Evolutionary conservation across 169 alveolate genomes (phyloP), one percentile per base, ranked within the genome.

Genomic region (Eimeria sp.): DNA sequence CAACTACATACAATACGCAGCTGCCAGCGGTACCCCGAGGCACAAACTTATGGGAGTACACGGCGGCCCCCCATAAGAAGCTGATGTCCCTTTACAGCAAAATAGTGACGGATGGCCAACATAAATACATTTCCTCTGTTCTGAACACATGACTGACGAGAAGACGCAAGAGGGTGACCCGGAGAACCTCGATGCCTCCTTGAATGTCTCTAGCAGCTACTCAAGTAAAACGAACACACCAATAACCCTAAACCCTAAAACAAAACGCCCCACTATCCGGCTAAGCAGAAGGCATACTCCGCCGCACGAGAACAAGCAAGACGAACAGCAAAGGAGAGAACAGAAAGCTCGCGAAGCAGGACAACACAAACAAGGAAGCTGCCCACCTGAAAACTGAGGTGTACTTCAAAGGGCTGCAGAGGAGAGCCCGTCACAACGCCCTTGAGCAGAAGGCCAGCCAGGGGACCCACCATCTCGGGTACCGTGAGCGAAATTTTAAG

Each of bases 361-460:
- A 25, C 54, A 77, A 77, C 4, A 11, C 66, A 77, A 0, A 49
- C 25, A 37, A 76, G 74, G 40, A 82, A 66, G 54, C 30, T 76
- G 54, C 89, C 64, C 46, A 33, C 88, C 62, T 64, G 71, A 23
- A 82, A 93, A 37, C 78, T 87, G 58, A 93, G 60, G 93, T 93
- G 96, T 46, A 93, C 88, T 40, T 93, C 96, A 37, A 66, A 93
- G 54, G 96, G 96, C 77, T 93, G 96, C 62, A 93, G 64, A 11
- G 91, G 96, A 40, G 62, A 27, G 54, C 96, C 96, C 20, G 96
- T 82, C n/a, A 93, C 93, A 46, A 52, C 60, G 3, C 96, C 96
- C 56, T 82, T 90, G 54, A 93, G 88, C 76, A 93, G 64, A 83
- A 80, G 76, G 4, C 83, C 96, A 33, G 96, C 96, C 18, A 93